phyloP scores from a whole-genome alignment of 371 early-diverging fungal genomes.

The Capillidium heterosporum region DNA sequence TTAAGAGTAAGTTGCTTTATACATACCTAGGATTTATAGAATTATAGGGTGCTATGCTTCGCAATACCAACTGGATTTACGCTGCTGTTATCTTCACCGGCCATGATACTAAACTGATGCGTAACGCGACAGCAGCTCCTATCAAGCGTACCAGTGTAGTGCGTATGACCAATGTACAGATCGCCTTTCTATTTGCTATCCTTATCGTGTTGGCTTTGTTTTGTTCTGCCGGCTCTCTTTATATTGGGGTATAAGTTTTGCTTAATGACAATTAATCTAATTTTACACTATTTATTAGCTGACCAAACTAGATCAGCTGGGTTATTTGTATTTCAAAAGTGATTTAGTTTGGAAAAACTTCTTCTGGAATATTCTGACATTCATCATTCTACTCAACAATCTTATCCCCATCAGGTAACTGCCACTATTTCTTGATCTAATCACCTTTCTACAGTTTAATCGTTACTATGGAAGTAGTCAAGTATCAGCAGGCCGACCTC shows the following conservation, averaged over 20 bases:
- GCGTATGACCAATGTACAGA: constrained; percentile 80
- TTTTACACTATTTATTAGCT: constrained; percentile 13
- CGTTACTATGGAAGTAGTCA: constrained; percentile 85
- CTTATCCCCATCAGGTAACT: constrained; percentile 65
- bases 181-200: constrained; percentile 76
- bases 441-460: constrained; percentile 73
- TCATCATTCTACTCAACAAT: constrained; percentile 77
- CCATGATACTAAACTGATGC: constrained; percentile 78
- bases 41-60: constrained; percentile 46
- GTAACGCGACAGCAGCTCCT: constrained; percentile 65
- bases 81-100: constrained; percentile 74
- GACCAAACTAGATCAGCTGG: constrained; percentile 15
- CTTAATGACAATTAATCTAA: neutral
- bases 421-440: constrained; percentile 29
- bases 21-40: neutral
- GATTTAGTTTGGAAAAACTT: constrained; percentile 22
- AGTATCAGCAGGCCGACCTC: constrained; percentile 51
- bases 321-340: constrained; percentile 16
- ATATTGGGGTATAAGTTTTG: constrained; percentile 13
- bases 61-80: constrained; percentile 75
- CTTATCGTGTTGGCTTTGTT: constrained; percentile 65
- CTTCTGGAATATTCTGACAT: constrained; percentile 61
- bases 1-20: constrained; percentile 24
- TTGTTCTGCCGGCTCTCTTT: constrained; percentile 59
- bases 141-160: constrained; percentile 65